phyloP scores from a whole-genome alignment of 305 asterid species.

The Fraxinus platypoda region DNA sequence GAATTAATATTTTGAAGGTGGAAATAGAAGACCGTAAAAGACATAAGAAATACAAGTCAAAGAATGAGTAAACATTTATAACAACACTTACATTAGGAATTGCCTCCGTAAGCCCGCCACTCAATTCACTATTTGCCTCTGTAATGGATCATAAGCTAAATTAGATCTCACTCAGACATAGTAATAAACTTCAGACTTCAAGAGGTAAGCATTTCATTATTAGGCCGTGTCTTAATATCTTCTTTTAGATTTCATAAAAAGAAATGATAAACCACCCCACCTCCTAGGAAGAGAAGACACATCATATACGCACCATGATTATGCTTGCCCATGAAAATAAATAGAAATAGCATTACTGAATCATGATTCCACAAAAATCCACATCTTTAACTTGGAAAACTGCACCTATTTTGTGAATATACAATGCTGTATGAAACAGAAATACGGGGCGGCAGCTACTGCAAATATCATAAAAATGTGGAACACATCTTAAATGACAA shows the following conservation, averaged over 20 bases:
- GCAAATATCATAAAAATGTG: slow-evolving; percentile 1
- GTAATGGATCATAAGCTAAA: slow-evolving; percentile 22
- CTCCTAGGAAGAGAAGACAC: not conserved
- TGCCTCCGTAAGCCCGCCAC: slow-evolving; percentile 36
- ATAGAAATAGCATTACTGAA: not conserved
- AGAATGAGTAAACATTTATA: slow-evolving; percentile 3
- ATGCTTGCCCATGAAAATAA: not conserved
- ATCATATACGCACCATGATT: not conserved
- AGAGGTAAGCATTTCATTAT: not conserved
- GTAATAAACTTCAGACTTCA: not conserved
- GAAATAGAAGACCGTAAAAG: not conserved
- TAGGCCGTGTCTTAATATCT: not conserved
- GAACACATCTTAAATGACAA: slow-evolving; percentile 1
- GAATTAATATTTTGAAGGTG: slow-evolving; percentile 10
- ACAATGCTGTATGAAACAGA: not conserved
- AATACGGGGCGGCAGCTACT: slow-evolving; percentile 17
- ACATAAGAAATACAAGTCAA: not conserved
- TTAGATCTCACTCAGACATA: slow-evolving; percentile 9
- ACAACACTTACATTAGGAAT: slow-evolving; percentile 45
- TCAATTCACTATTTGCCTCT: slow-evolving; percentile 43
- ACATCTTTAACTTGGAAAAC: not conserved
- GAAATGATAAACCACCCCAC: not conserved
- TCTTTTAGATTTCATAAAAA: not conserved
- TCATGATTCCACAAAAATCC: slow-evolving; percentile 16
- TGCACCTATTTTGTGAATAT: not conserved